Percentiles rank a stretch among this genome's conserved stretches.
Conservation (phyloP, 2,329 filamentous ascomycete genomes). For the Hymenoscyphus fructigenus region DNA sequence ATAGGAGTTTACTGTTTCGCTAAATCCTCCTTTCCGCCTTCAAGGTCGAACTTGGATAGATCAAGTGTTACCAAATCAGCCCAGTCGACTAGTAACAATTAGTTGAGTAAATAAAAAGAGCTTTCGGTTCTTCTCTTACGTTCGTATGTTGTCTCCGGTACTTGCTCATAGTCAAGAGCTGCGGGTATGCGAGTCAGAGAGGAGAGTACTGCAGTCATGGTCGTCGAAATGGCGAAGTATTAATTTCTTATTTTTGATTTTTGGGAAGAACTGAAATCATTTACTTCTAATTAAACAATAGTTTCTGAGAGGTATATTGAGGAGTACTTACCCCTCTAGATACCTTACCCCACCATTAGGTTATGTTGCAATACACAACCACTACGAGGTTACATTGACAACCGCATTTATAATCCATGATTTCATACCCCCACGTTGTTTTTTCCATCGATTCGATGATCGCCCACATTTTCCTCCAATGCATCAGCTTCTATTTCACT, state of each 20-base stretch:
- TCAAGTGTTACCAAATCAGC: constrained; percentile 54
- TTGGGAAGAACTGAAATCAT: background rate
- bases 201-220: background rate
- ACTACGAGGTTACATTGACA: too few relatives aligned
- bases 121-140: constrained; percentile 39
- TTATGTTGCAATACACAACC: too few relatives aligned
- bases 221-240: background rate
- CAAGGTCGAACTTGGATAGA: constrained; percentile 46
- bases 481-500: too few relatives aligned
- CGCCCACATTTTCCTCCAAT: too few relatives aligned
- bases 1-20: constrained; percentile 46
- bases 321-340: background rate
- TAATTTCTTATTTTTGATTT: background rate
- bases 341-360: too few relatives aligned
- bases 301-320: background rate
- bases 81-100: constrained; percentile 40
- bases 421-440: too few relatives aligned
- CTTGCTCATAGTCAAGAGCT: background rate
- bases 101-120: too few relatives aligned
- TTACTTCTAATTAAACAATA: background rate
- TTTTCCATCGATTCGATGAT: too few relatives aligned
- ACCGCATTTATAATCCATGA: too few relatives aligned
- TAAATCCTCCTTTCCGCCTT: constrained; percentile 49
- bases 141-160: background rate
- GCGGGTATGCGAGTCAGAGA: background rate